Percentiles rank a stretch among this genome's conserved stretches.
phyloP scores from a whole-genome alignment of 2,329 filamentous ascomycete species.

The Fusarium tricinctum region DNA sequence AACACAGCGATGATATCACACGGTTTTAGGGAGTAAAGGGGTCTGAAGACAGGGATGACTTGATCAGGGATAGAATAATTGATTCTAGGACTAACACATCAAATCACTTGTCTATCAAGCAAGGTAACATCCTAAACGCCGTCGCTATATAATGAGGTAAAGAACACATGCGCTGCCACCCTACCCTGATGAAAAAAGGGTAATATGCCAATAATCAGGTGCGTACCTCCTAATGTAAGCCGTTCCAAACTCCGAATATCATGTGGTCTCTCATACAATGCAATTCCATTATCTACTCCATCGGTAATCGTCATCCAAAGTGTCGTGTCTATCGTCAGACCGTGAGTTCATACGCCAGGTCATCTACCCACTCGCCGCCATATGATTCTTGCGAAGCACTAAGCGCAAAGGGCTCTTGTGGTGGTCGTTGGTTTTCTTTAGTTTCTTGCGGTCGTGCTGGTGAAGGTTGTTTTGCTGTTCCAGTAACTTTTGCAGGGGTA shows the following conservation, averaged over 20 bases:
- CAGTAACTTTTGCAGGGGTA: neutral
- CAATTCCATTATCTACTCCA: neutral
- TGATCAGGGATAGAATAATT: slow-evolving; percentile 3
- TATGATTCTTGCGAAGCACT: slow-evolving; percentile 57
- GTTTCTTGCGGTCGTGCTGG: neutral
- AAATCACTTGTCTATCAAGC: slow-evolving; percentile 2
- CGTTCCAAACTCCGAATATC: slow-evolving; percentile 20
- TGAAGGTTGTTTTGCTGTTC: slow-evolving; percentile 6
- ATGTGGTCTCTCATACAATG: neutral
- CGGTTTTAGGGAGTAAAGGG: neutral
- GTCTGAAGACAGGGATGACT: slow-evolving; percentile 1
- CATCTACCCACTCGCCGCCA: slow-evolving; percentile 57
- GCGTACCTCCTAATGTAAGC: neutral
- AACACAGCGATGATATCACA: slow-evolving; percentile 8
- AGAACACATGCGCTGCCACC: slow-evolving; percentile 24
- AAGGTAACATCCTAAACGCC: slow-evolving; percentile 30
- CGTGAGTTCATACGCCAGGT: slow-evolving; percentile 53
- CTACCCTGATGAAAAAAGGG: neutral
- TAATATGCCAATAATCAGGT: slow-evolving; percentile 16
- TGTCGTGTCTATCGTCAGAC: slow-evolving; percentile 38
- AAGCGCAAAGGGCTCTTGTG: slow-evolving; percentile 16
- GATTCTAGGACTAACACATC: neutral
- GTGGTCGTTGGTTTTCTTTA: slow-evolving; percentile 49
- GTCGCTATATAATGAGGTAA: slow-evolving; percentile 32
- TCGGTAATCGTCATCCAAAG: slow-evolving; percentile 22